Evolutionary conservation across 164 flowering plant genomes (phyloP), one percentile per base, ranked within the genome.

Genomic region (Berberis thunbergii): DNA sequence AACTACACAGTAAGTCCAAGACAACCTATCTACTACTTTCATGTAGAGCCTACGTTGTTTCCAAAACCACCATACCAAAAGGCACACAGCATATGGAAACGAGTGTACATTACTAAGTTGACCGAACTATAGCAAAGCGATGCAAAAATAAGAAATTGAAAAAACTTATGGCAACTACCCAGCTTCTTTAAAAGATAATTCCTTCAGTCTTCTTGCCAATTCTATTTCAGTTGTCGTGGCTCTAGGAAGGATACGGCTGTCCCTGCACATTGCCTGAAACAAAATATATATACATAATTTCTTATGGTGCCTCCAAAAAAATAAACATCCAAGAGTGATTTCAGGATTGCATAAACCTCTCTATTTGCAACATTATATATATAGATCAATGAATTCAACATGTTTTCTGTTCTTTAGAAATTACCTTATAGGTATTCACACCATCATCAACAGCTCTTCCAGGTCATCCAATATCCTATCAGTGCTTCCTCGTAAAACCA

Each of bases 381-480:
- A 46, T 4, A 46, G 8, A 50, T 5, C 8, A 50, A 50, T 50
- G 7, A 8, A 50, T 5, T n/a, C 54, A 52, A 48, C 9, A 48
- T 26, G 10, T 48, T 48, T 4, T 1, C 38, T 56, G 59, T 49
- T 48, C 1, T 38, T 48, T 42, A 6, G 9, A 59, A 26, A 41
- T 57, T 70, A 87, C 99, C 97, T 89, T 91, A 77, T 88, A 94
- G 10, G 97, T 83, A 65, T 94, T 94, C 7, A 89, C 98, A 66
- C 97, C 97, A 79, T 93, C 97, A 80, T 93, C 98, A 68, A 93
- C 89, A 53, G 99, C 99, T 75, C 96, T 87, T 91, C 99, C 76
- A 94, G 97, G 71, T 91, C 99, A 79, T 95, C 99, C 57, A 95
- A 68, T 72, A 95, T 95, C 73, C 99, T 95, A 52, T 95, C 97